Evolutionary conservation across 2,329 filamentous ascomycete genomes (phyloP).

Genomic region (Drechmeria coniospora): DNA sequence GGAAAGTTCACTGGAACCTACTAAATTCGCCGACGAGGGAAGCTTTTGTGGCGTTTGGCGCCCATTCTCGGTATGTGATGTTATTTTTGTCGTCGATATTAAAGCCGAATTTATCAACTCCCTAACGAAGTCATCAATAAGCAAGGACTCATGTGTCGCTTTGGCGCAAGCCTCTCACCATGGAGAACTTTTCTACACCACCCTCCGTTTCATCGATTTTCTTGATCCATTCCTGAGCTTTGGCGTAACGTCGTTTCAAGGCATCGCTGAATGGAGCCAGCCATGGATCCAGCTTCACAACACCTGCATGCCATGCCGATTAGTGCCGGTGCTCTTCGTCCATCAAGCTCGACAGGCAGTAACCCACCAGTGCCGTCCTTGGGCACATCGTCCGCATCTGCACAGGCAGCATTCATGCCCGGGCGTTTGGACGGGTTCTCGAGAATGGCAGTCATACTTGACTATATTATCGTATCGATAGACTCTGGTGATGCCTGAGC

Average conservation of each 20-base stretch:
- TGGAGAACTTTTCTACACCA: slow-evolving; percentile 81
- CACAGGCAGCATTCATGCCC: slow-evolving; percentile 9
- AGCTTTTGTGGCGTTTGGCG: slow-evolving; percentile 72
- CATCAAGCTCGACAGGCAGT: too few relatives aligned
- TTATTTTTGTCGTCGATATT: slow-evolving; percentile 69
- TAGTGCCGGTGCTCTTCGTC: not conserved
- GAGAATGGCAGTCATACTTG: slow-evolving; percentile 1
- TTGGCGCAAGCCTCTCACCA: slow-evolving; percentile 34
- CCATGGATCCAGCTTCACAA: slow-evolving; percentile 77
- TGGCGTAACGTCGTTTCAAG: slow-evolving; percentile 60
- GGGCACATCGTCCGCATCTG: slow-evolving; percentile 34
- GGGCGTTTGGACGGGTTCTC: slow-evolving; percentile 1
- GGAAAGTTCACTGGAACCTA: slow-evolving; percentile 24
- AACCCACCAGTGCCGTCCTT: slow-evolving; percentile 57
- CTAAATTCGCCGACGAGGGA: slow-evolving; percentile 91
- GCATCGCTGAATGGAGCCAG: slow-evolving; percentile 70
- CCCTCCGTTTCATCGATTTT: slow-evolving; percentile 72
- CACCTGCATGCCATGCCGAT: slow-evolving; percentile 38
- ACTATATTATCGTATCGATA: too few relatives aligned
- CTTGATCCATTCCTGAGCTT: slow-evolving; percentile 76
- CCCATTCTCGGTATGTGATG: slow-evolving; percentile 91
- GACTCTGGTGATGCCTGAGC: too few relatives aligned
- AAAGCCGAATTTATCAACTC: slow-evolving; percentile 75
- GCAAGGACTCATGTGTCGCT: slow-evolving; percentile 1
- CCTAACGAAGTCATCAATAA: slow-evolving; percentile 32